Evolutionary conservation across 768 basidiomycete genomes (phyloP).

Genomic region (Melanogaster broomeanus): DNA sequence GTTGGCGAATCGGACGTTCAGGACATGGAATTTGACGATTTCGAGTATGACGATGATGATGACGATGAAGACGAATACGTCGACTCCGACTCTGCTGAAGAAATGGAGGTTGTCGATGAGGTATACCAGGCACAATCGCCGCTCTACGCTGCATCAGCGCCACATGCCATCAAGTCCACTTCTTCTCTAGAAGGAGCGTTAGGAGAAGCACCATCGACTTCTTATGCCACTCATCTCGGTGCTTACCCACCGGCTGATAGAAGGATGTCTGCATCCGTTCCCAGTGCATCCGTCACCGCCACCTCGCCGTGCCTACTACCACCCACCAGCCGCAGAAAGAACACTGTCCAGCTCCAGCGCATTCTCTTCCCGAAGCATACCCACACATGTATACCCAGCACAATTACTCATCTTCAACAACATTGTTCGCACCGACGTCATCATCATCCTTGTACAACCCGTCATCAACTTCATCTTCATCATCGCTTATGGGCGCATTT

Average conservation of each 20-base stretch:
- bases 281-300: slow-evolving; percentile 25
- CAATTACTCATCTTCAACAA: slow-evolving; percentile 15
- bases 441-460: slow-evolving; percentile 22
- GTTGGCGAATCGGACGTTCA: slow-evolving; percentile 9
- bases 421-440: slow-evolving; percentile 17
- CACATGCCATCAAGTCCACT: slow-evolving; percentile 31
- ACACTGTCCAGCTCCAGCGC: slow-evolving; percentile 8
- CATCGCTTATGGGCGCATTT: slow-evolving; percentile 31
- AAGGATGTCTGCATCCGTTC: slow-evolving; percentile 33
- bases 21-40: slow-evolving; percentile 32
- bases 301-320: slow-evolving; percentile 1
- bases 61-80: slow-evolving; percentile 30
- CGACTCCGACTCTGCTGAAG: slow-evolving; percentile 35
- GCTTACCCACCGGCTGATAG: slow-evolving; percentile 24
- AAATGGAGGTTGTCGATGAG: slow-evolving; percentile 33
- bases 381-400: slow-evolving; percentile 27
- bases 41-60: slow-evolving; percentile 35
- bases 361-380: slow-evolving; percentile 14
- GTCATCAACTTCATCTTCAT: slow-evolving; percentile 21
- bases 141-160: slow-evolving; percentile 22
- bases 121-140: slow-evolving; percentile 8
- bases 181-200: slow-evolving; percentile 34
- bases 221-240: slow-evolving; percentile 8
- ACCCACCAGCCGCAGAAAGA: slow-evolving; percentile 15
- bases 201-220: slow-evolving; percentile 22